Evolutionary conservation across 1,284 basidiomycete species (phyloP).

Genomic region (Marasmius fiardii): DNA sequence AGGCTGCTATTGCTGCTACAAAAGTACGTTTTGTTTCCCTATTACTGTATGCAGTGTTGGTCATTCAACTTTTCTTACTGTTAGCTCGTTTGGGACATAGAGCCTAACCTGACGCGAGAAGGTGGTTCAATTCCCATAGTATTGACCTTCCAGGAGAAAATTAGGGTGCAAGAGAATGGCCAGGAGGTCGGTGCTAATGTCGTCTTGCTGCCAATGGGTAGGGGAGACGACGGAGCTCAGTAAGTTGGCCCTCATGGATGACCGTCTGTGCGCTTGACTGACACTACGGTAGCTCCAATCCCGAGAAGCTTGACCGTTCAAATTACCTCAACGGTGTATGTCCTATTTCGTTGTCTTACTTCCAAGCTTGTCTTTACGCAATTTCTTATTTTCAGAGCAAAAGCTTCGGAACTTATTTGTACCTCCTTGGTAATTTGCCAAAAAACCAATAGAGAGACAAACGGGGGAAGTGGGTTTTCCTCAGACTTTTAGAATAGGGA

Average conservation of each 20-base stretch:
- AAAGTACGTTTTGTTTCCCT: constrained; percentile 34
- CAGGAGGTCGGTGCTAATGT: no score
- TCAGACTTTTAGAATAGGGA: no score
- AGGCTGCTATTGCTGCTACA: constrained; percentile 86
- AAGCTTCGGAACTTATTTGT: constrained; percentile 80
- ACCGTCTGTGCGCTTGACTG: not conserved
- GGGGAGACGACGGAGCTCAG: constrained; percentile 94
- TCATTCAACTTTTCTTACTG: not conserved
- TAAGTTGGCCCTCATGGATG: constrained; percentile 34
- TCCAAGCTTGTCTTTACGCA: not conserved
- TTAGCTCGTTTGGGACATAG: constrained; percentile 75
- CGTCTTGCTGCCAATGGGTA: constrained; percentile 87
- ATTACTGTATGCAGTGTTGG: constrained; percentile 11
- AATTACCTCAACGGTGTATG: constrained; percentile 91
- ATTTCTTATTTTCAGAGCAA: constrained; percentile 52
- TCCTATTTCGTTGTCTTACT: not conserved
- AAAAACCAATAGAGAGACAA: no score
- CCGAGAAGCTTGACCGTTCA: constrained; percentile 92
- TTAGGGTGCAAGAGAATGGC: no score
- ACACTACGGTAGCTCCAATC: constrained; percentile 69
- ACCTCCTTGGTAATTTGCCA: no score
- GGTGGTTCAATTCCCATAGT: constrained; percentile 97
- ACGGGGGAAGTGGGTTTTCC: no score
- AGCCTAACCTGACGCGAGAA: constrained; percentile 89
- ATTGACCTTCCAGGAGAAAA: constrained; percentile 89